Conservation (phyloP, 129 eudicot genomes). For the Escallonia rubra region DNA sequence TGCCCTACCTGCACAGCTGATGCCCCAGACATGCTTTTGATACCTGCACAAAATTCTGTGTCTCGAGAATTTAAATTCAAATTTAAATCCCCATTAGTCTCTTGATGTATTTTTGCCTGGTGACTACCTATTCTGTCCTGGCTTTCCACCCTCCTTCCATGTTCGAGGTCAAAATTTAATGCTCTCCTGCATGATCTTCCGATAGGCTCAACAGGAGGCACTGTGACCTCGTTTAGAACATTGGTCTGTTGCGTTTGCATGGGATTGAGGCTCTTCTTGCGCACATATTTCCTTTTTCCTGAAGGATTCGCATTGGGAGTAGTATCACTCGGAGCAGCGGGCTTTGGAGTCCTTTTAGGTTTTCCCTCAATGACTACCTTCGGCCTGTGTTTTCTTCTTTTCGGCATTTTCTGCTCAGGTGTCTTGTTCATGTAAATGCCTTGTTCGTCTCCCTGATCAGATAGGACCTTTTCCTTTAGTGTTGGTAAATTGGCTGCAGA, state of each 20-base stretch:
- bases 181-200: conserved; percentile 42
- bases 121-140: conserved; percentile 15
- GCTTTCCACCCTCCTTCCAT: conserved; percentile 11
- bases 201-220: conserved; percentile 14
- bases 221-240: conserved; percentile 10
- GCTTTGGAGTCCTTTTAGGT: conserved; percentile 50
- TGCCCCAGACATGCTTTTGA: conserved; percentile 20
- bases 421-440: conserved; percentile 74
- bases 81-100: conserved; percentile 12
- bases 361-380: conserved; percentile 82
- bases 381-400: conserved; percentile 74
- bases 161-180: conserved; percentile 59
- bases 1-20: conserved; percentile 24
- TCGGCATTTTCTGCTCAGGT: conserved; percentile 63
- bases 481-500: conserved; percentile 33
- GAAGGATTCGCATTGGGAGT: conserved; percentile 19
- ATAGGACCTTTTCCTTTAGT: conserved; percentile 23
- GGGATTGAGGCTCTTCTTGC: conserved; percentile 34
- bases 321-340: conserved; percentile 32
- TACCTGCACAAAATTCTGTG: conserved; percentile 21
- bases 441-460: conserved; percentile 25
- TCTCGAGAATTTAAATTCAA: conserved; percentile 29
- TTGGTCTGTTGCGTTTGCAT: conserved; percentile 13
- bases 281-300: conserved; percentile 73
- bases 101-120: conserved; percentile 17